These are phyloP conservation scores for Codiaeum variegatum DNA, from an alignment of 441 rosid genomes.

Conservation along the genomic window DNA sequence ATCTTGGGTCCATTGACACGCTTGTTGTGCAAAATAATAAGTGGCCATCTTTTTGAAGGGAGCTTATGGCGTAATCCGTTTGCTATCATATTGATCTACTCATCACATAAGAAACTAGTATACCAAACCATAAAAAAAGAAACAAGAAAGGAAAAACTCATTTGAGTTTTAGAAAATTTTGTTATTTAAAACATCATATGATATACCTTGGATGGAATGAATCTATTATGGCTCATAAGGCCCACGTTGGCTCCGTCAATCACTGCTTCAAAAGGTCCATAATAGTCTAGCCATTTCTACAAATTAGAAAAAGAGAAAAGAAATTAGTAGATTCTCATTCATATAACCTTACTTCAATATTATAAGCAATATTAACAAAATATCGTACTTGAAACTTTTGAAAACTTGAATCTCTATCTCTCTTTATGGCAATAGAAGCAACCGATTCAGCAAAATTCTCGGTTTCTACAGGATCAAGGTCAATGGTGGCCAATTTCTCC, in stretches of 20 bases:
- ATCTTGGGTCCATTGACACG: constrained; percentile 45
- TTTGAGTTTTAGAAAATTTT: not conserved
- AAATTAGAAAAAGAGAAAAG: constrained; percentile 2
- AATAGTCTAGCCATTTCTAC: constrained; percentile 72
- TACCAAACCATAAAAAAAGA: constrained; percentile 8
- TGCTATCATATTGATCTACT: constrained; percentile 50
- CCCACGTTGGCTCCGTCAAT: constrained; percentile 66
- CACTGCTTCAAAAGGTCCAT: constrained; percentile 72
- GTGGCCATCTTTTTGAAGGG: constrained; percentile 64
- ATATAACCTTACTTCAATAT: constrained; percentile 8
- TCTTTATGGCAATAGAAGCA: constrained; percentile 52
- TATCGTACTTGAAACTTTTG: constrained; percentile 58
- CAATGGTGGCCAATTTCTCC: constrained; percentile 50
- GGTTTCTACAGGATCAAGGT: constrained; percentile 58
- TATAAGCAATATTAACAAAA: constrained; percentile 8
- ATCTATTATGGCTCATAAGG: constrained; percentile 42
- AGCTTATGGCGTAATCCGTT: constrained; percentile 55
- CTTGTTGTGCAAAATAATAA: constrained; percentile 56
- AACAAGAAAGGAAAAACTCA: not conserved
- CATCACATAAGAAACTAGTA: constrained; percentile 5
- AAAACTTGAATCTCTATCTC: constrained; percentile 55
- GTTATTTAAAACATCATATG: not conserved
- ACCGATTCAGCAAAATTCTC: constrained; percentile 60
- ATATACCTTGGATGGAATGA: constrained; percentile 51
- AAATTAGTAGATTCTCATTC: constrained; percentile 7